Evolutionary conservation across 129 eudicot species (phyloP).

Genomic region (Silybum marianum): DNA sequence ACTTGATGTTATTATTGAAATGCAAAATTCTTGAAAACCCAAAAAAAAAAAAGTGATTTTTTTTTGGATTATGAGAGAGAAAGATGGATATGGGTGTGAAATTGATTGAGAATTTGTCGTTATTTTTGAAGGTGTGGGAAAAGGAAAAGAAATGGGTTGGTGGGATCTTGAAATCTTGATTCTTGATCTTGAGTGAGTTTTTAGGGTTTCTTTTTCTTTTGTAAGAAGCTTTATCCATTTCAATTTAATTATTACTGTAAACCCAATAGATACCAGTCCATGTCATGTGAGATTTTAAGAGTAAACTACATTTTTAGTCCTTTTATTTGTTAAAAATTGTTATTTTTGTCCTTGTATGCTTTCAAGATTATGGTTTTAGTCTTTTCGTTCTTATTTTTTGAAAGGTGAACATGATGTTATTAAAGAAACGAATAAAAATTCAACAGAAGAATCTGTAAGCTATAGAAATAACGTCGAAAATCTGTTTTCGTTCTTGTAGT

Average conservation of each 20-base stretch:
- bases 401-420: no score
- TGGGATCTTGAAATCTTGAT: constrained; percentile 3
- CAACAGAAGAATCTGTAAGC: no score
- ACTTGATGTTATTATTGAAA: constrained; percentile 20
- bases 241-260: constrained; percentile 13
- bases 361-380: no score
- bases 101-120: neutral
- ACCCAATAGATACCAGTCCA: neutral
- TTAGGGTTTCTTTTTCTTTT: constrained; percentile 2
- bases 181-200: constrained; percentile 8
- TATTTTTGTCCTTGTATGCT: neutral
- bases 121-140: neutral
- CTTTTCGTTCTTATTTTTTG: no score
- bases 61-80: constrained; percentile 35
- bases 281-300: neutral
- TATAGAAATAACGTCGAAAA: no score
- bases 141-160: constrained; percentile 18
- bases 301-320: neutral
- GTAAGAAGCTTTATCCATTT: constrained; percentile 28
- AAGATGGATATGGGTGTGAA: constrained; percentile 22
- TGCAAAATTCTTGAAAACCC: constrained; percentile 22
- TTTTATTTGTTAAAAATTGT: no score
- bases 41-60: constrained; percentile 3
- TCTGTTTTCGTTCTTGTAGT: no score
- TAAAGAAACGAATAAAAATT: no score